phyloP scores from a whole-genome alignment of 805 yeast species.

The Wickerhamomyces chambardii region DNA sequence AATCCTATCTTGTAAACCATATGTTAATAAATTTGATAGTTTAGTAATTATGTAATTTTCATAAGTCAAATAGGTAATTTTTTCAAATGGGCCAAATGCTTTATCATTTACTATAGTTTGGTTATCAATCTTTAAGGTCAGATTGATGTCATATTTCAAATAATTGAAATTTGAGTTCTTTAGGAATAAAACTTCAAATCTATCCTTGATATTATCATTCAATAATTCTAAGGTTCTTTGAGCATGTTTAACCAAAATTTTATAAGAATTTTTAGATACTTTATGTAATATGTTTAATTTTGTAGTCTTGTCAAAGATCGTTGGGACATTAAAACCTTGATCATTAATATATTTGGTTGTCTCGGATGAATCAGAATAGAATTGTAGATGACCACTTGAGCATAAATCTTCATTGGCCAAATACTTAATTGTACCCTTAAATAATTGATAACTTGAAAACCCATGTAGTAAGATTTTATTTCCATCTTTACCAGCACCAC shows the following conservation, averaged over 20 bases:
- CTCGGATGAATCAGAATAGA: conserved; percentile 36
- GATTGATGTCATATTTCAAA: conserved; percentile 56
- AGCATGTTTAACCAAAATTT: conserved; percentile 56
- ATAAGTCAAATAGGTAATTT: conserved; percentile 59
- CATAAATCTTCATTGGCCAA: conserved; percentile 73
- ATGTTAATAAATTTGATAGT: conserved; percentile 45
- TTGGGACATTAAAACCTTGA: conserved; percentile 61
- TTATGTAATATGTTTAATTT: conserved; percentile 76
- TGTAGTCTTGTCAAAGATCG: conserved; percentile 67
- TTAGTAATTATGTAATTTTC: conserved; percentile 59
- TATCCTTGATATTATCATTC: conserved; percentile 74
- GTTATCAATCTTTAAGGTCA: conserved; percentile 37
- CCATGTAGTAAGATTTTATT: conserved; percentile 77
- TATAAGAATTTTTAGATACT: conserved; percentile 63
- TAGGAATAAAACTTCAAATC: conserved; percentile 73
- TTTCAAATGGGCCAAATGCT: conserved; percentile 60
- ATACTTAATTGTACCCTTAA: conserved; percentile 80
- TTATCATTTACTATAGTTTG: conserved; percentile 22
- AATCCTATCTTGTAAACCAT: conserved; percentile 45
- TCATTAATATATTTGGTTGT: conserved; percentile 33
- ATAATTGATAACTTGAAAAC: conserved; percentile 86
- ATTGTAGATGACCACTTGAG: conserved; percentile 54
- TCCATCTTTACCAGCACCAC: conserved; percentile 79
- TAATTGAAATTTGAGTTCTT: conserved; percentile 42
- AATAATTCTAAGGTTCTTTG: conserved; percentile 55